Evolutionary conservation across 2,329 filamentous ascomycete genomes (phyloP), one percentile per base, ranked within the genome.

Genomic region (Camillea tinctor): DNA sequence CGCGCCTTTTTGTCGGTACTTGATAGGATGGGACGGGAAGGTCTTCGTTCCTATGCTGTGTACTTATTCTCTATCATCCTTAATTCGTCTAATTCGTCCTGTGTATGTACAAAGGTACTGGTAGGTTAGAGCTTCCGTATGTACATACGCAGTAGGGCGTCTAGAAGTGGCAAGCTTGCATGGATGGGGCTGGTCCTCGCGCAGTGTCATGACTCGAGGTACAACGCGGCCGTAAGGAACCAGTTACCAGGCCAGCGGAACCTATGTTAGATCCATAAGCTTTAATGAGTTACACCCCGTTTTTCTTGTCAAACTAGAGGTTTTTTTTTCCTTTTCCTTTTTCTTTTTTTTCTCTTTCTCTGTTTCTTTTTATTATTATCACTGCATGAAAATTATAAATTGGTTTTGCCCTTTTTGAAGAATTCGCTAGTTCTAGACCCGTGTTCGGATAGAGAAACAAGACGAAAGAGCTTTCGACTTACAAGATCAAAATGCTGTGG

Each of bases 191-290:
- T 44, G 6, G 58, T 60, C 9, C 63, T 58, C 54, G 61, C 60
- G 60, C 58, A 36, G 51, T 59, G 44, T 48, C 60, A 62, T 66
- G 62, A 66, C 64, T 64, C 64, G 62, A 60, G 36, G 26, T 48
- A 13, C 40, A 52, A 49, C 24, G 52, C 36, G 22, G 23, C 57
- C 55, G 23, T 40, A 44, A 15, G 52, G 53, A 50, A 58, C 56
- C 50, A 52, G 50, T 60, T 64, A 64, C 60, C 62, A 63, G 61
- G 52, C 50, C 59, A 50, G 57, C 56, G 62, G 62, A 54, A 64
- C 57, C 57, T 55, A 59, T 55, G 55, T 56, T 58, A 57, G 44
- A 54, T 50, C 56, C 26, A 30, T 48, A 56, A 60, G 62, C 58
- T 54, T 44, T 62, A 49, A 62, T 60, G 60, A 58, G 58, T 44